These are phyloP conservation scores for Plasmodium adleri DNA, from an alignment of 169 alveolate genomes.

Conservation along the genomic window DNA sequence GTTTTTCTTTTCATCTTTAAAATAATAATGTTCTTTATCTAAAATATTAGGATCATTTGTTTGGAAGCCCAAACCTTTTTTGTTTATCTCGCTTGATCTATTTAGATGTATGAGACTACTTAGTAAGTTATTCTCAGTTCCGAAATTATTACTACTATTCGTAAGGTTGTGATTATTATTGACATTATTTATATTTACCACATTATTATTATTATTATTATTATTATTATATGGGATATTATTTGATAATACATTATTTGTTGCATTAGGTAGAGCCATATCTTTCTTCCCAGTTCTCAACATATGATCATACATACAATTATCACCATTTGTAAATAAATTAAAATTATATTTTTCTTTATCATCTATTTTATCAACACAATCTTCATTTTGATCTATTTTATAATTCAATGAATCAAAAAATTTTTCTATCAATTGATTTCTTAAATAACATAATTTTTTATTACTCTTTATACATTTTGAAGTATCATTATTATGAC, in stretches of 20 bases:
- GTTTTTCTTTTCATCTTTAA: no score
- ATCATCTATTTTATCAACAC: background rate
- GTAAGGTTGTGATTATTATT: background rate
- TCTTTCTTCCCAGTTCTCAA: no score
- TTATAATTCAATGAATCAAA: slow-evolving; percentile 34
- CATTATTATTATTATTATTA: no score
- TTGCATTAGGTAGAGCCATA: no score
- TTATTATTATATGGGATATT: no score
- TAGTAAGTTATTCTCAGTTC: background rate
- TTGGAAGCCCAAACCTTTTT: no score
- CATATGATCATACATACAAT: no score
- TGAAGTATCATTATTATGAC: slow-evolving; percentile 1
- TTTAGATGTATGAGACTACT: no score
- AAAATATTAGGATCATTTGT: no score
- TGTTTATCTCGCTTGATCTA: no score
- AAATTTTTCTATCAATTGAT: slow-evolving; percentile 38
- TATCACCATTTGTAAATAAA: background rate
- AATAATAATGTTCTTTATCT: no score
- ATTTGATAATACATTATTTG: no score
- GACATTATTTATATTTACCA: background rate
- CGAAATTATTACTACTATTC: background rate
- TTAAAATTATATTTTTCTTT: slow-evolving; percentile 9
- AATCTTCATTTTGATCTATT: background rate
- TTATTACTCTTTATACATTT: slow-evolving; percentile 5
- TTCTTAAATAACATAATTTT: slow-evolving; percentile 21